Conservation (phyloP, 768 basidiomycete genomes). For the Calocybe gangraenosa region DNA sequence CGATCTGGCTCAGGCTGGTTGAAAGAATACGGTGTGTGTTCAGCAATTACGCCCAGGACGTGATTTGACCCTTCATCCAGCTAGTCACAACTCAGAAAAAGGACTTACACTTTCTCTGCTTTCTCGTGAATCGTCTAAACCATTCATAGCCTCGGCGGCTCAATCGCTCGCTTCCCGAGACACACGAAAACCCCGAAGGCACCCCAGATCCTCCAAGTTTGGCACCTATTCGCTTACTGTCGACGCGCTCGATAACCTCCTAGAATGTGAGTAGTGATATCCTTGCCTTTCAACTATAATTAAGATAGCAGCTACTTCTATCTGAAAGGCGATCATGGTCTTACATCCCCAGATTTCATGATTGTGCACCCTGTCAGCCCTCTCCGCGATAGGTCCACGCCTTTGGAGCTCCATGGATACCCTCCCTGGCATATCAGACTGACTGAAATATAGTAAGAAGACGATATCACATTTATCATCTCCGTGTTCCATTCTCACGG, state of each 20-base stretch:
- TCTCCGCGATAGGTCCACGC: constrained; percentile 28
- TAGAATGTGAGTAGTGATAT: constrained; percentile 52
- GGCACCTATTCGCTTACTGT: constrained; percentile 35
- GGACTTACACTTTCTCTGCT: constrained; percentile 50
- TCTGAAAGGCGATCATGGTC: constrained; percentile 40
- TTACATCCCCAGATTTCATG: constrained; percentile 73
- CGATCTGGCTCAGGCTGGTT: not conserved
- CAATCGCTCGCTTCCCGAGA: constrained; percentile 37
- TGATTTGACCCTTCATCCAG: constrained; percentile 1
- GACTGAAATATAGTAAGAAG: constrained; percentile 78
- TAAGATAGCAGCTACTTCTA: constrained; percentile 13
- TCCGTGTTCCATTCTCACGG: not conserved
- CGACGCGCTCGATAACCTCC: constrained; percentile 38
- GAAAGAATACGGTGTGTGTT: constrained; percentile 4
- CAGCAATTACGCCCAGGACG: not conserved
- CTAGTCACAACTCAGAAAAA: constrained; percentile 5
- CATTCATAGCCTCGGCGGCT: constrained; percentile 56
- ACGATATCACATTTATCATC: constrained; percentile 20
- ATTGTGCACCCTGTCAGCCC: constrained; percentile 60
- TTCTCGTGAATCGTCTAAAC: constrained; percentile 60
- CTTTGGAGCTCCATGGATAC: constrained; percentile 69
- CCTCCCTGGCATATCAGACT: constrained; percentile 86
- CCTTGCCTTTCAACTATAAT: not conserved
- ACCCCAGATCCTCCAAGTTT: constrained; percentile 14
- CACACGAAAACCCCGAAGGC: constrained; percentile 18